Percentiles rank a stretch among this genome's conserved stretches.
phyloP scores from a whole-genome alignment of 179 eudicot species.

The Carnegiea gigantea region DNA sequence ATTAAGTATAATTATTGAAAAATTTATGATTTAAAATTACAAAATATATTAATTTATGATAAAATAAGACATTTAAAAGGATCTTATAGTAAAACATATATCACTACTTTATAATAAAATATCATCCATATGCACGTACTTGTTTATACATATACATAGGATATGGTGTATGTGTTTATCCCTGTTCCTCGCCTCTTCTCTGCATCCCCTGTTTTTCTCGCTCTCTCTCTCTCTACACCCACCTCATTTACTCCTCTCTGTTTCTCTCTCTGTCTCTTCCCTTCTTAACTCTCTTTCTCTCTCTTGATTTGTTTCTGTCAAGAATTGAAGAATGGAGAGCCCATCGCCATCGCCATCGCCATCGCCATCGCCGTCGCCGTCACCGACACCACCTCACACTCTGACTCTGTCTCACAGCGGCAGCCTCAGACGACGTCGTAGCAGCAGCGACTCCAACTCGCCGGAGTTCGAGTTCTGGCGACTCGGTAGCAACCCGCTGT shows the following conservation, averaged over 20 bases:
- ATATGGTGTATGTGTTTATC: conserved; percentile 19
- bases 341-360: conserved; percentile 17
- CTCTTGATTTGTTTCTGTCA: background rate
- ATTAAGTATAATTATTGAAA: no score
- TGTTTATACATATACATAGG: background rate
- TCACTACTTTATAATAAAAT: background rate
- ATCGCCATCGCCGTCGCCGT: background rate
- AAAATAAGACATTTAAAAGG: no score
- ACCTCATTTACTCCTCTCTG: background rate
- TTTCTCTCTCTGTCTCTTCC: background rate
- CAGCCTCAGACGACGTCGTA: conserved; percentile 14
- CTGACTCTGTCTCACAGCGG: background rate
- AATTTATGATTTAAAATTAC: no score
- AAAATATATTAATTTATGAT: no score
- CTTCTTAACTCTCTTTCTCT: background rate
- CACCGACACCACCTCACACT: no score
- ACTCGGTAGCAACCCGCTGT: background rate
- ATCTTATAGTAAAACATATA: no score
- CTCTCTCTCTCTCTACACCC: background rate
- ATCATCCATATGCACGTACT: background rate
- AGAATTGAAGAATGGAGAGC: conserved; percentile 18
- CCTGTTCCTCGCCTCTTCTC: background rate
- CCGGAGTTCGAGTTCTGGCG: conserved; percentile 37
- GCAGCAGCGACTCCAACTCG: conserved; percentile 17
- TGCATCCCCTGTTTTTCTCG: background rate